These are phyloP conservation scores for Discostella stelligeroides DNA, from an alignment of 108 stramenopile genomes.

Conservation along the genomic window DNA sequence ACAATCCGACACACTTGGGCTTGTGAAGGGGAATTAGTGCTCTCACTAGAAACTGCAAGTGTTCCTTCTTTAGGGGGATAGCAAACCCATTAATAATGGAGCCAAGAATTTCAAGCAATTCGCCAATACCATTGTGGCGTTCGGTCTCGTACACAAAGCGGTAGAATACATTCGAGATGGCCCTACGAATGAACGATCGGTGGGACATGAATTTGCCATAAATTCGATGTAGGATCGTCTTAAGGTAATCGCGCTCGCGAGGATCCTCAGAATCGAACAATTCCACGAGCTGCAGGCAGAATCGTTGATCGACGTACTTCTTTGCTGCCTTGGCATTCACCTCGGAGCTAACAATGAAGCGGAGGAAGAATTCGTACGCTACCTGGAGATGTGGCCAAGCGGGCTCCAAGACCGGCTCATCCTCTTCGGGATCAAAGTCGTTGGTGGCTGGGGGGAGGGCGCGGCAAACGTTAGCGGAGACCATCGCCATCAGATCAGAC, in stretches of 20 bases:
- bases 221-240: constrained; percentile 98
- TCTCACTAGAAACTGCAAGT: constrained; percentile 93
- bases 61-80: constrained; percentile 97
- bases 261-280: constrained; percentile 99
- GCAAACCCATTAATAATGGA: constrained; percentile 99
- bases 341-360: constrained; percentile 95
- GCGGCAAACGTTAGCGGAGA: constrained; percentile 96
- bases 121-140: constrained; percentile 98
- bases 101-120: constrained; percentile 97
- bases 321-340: constrained; percentile 99
- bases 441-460: constrained; percentile 96
- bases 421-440: constrained; percentile 99
- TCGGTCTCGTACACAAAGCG: constrained; percentile 97
- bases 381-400: constrained; percentile 99
- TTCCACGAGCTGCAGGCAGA: constrained; percentile 95
- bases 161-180: constrained; percentile 97
- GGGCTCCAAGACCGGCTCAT: constrained; percentile 97
- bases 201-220: constrained; percentile 99
- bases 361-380: constrained; percentile 99
- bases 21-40: constrained; percentile 99
- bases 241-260: constrained; percentile 98
- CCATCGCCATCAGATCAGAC: constrained; percentile 89
- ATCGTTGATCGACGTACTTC: constrained; percentile 95
- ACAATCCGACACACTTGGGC: constrained; percentile 95
- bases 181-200: constrained; percentile 96